Evolutionary conservation across 768 basidiomycete species (phyloP).

Genomic region (Cystofilobasidium ferigula): DNA sequence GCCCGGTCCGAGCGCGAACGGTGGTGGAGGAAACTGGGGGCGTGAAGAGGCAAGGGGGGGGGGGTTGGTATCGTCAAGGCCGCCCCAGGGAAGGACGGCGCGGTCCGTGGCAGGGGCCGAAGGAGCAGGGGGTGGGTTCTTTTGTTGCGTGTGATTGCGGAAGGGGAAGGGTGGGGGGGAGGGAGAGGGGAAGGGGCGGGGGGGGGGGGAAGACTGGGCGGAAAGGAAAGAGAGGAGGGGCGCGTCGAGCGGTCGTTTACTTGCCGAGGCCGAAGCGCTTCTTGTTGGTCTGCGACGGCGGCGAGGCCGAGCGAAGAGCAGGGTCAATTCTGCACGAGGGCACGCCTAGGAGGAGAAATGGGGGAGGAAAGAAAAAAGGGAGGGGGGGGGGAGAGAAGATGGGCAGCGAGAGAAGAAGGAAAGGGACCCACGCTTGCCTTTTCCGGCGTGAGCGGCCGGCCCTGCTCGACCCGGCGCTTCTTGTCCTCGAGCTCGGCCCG

Average conservation of each 20-base stretch:
- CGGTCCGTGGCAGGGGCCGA: no score
- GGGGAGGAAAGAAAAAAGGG: no score
- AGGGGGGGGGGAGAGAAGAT: neutral
- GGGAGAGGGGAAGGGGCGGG: no score
- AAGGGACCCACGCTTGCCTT: slow-evolving; percentile 18
- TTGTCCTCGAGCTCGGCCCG: slow-evolving; percentile 91
- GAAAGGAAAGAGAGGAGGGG: neutral
- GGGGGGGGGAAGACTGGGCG: no score
- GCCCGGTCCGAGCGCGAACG: no score
- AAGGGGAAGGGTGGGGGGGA: no score
- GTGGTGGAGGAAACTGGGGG: no score
- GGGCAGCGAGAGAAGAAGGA: neutral
- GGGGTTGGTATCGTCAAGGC: no score
- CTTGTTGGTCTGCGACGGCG: slow-evolving; percentile 30
- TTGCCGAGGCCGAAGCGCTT: slow-evolving; percentile 40
- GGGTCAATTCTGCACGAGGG: neutral
- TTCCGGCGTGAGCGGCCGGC: slow-evolving; percentile 67
- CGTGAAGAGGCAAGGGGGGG: no score
- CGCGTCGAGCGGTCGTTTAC: slow-evolving; percentile 26
- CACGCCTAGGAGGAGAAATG: neutral
- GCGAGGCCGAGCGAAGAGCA: neutral
- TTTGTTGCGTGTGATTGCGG: no score
- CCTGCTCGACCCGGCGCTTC: slow-evolving; percentile 56
- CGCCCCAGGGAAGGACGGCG: no score
- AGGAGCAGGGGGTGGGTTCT: no score